Conservation (phyloP, 768 basidiomycete species). For the Boletus vermiculosoides region DNA sequence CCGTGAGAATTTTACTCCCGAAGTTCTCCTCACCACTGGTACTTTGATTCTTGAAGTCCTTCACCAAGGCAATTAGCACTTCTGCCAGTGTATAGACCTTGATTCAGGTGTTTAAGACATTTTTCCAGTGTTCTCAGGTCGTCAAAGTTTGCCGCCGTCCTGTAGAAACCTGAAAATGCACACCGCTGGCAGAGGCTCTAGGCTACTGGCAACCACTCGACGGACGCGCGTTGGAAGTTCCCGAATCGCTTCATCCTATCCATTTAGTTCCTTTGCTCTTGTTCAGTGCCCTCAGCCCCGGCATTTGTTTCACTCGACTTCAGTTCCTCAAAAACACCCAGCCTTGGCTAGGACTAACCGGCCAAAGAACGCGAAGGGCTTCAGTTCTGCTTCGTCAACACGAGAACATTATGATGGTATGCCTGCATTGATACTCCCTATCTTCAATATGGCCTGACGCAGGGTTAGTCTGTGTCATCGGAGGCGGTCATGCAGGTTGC, state of each 20-base stretch:
- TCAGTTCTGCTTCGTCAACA: neutral
- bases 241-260: neutral
- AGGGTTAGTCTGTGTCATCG: constrained; percentile 76
- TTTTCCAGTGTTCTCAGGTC: neutral
- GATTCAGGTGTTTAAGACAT: neutral
- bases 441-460: constrained; percentile 34
- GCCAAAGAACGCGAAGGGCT: neutral
- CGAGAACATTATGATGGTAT: constrained; percentile 27
- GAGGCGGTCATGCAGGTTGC: constrained; percentile 91
- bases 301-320: neutral
- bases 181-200: neutral
- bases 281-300: neutral
- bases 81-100: neutral
- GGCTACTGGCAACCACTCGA: constrained; percentile 5
- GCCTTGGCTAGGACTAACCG: neutral
- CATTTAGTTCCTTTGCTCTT: neutral
- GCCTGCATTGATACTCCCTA: neutral
- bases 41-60: neutral
- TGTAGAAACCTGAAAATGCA: constrained; percentile 1
- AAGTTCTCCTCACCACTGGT: neutral
- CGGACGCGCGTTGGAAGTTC: neutral
- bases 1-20: constrained; percentile 10
- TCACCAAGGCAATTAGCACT: neutral
- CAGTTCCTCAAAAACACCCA: neutral
- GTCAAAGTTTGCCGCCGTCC: too few species aligned